Evolutionary conservation across 2,329 filamentous ascomycete species (phyloP).

Genomic region (Neonectria magnoliae): DNA sequence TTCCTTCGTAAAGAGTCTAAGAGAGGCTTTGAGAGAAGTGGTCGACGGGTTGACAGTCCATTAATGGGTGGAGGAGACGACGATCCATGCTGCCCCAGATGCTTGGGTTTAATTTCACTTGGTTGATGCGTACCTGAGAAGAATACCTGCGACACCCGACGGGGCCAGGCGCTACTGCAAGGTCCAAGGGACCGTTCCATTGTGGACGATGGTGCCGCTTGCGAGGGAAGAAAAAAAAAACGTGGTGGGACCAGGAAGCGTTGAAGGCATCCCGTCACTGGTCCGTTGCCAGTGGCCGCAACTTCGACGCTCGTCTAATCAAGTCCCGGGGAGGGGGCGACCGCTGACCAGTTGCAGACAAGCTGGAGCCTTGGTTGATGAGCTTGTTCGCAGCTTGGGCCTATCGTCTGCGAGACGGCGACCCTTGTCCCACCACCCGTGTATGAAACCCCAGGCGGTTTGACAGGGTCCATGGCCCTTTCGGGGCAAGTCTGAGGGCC

Average conservation of each 20-base stretch:
- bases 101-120: constrained; percentile 24
- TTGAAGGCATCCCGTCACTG: constrained; percentile 33
- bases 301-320: constrained; percentile 8
- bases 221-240: constrained; percentile 19
- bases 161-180: constrained; percentile 21
- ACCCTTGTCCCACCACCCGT: constrained; percentile 6
- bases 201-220: constrained; percentile 13
- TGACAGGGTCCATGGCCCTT: constrained; percentile 6
- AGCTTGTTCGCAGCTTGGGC: constrained; percentile 9
- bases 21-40: background rate
- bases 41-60: background rate
- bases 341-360: background rate
- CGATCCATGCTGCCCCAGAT: background rate
- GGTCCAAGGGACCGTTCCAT: constrained; percentile 2
- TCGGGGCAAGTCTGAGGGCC: constrained; percentile 11
- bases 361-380: constrained; percentile 12
- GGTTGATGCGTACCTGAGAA: background rate
- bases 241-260: constrained; percentile 32
- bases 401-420: constrained; percentile 10
- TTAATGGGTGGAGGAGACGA: background rate
- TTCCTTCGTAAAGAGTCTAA: background rate
- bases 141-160: constrained; percentile 11
- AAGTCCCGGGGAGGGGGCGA: constrained; percentile 2
- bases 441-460: background rate
- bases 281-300: constrained; percentile 24